Base-by-base conservation (phyloP, 805 yeast genomes). In the Osmozyma mogii region DNA sequence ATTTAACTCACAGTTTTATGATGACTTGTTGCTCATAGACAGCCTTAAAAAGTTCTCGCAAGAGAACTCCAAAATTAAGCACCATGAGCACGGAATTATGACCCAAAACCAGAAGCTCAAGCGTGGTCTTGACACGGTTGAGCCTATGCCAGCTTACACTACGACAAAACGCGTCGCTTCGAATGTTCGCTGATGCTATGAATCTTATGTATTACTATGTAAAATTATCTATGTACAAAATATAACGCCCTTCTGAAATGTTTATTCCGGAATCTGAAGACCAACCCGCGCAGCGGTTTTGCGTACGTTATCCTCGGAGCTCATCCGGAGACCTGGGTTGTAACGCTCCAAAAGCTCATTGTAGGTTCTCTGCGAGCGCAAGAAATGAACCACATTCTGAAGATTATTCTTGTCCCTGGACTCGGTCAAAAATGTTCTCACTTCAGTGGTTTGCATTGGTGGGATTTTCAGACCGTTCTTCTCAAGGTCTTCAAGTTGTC, bases 201-300 rank as follows among this genome's bases (percentile, higher is more conserved):
- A n/a, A 22, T 9, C 7, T 22, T 12, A 22, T 9, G 25, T 9
- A 9, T 22, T 9, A 6, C 11, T 22, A 12, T 10, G 11, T 10
- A 10, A 6, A 12, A 10, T 13, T 10, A 22, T 22, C 9, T 10
- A 9, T 9, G 10, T 10, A 19, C 17, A 9, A 23, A 24, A 9
- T 13, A 15, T 13, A 28, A 10, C 14, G 17, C 12, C 13, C 10
- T 4, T 7, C 18, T 25, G 12, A 6, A 16, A 5, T 15, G 18
- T 10, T 24, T 24, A 37, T 30, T 56, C 56, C 6, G 70, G 70
- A 11, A 63, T 56, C n/a, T 43, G 27, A 28, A 89, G 67, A 0
- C 98, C 98, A n/a, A 89, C 98, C 39, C 78, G 70, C 33, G 78
- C 69, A 5, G 97, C 98, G 1, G 95, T 81, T 49, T 70, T 72